phyloP scores from a whole-genome alignment of 345 rosid genomes.

The Moricandia arvensis region DNA sequence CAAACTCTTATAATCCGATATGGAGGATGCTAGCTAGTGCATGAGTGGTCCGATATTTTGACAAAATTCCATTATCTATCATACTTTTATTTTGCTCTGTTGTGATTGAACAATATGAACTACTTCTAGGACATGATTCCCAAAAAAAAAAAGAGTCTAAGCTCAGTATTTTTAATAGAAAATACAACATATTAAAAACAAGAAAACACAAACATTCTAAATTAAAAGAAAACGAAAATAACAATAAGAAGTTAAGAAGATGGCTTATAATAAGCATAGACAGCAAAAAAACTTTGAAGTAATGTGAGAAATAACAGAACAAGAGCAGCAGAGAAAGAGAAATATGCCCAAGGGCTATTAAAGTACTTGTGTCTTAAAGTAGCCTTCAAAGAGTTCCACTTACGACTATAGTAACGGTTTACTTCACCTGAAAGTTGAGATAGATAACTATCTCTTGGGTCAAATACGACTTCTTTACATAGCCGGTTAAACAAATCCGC shows the following conservation, averaged over 20 bases:
- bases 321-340: slow-evolving; percentile 68
- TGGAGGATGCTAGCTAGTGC: not conserved
- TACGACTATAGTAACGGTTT: slow-evolving; percentile 58
- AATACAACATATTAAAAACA: not conserved
- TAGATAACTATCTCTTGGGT: slow-evolving; percentile 65
- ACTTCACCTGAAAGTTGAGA: slow-evolving; percentile 60
- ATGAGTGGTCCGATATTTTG: not conserved
- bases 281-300: slow-evolving; percentile 66
- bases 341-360: slow-evolving; percentile 79
- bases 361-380: slow-evolving; percentile 75
- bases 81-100: not conserved
- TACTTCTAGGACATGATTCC: not conserved
- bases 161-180: not conserved
- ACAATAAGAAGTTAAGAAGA: slow-evolving; percentile 32
- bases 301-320: slow-evolving; percentile 66
- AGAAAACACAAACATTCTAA: not conserved
- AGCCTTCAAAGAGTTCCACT: slow-evolving; percentile 85
- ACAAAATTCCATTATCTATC: not conserved
- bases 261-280: slow-evolving; percentile 64
- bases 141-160: not conserved
- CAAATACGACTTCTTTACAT: slow-evolving; percentile 87
- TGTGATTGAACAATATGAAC: not conserved
- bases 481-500: slow-evolving; percentile 83
- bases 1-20: not conserved
- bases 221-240: not conserved